Evolutionary conservation across 768 basidiomycete genomes (phyloP).

Genomic region (Trametes cinnabarina): DNA sequence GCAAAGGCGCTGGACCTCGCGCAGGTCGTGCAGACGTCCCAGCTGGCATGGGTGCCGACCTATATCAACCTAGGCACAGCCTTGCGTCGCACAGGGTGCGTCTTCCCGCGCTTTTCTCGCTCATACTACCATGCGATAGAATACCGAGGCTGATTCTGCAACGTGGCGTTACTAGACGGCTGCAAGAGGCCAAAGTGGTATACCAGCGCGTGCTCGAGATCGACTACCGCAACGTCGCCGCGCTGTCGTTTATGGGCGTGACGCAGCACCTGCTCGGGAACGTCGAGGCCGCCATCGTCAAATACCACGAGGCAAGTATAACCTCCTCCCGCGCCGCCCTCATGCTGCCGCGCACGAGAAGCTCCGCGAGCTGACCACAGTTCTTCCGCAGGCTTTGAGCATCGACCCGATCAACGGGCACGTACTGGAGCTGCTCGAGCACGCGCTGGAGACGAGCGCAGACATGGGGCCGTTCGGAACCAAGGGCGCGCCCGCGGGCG

Average conservation of each 20-base stretch:
- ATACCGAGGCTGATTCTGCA: not conserved
- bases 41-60: conserved; percentile 83
- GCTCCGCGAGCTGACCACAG: not conserved
- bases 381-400: conserved; percentile 58
- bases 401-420: conserved; percentile 82
- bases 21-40: conserved; percentile 79
- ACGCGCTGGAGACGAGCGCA: conserved; percentile 58
- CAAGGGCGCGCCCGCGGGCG: conserved; percentile 20
- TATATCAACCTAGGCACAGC: conserved; percentile 93
- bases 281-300: conserved; percentile 77
- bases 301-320: conserved; percentile 84
- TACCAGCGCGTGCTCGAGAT: conserved; percentile 84
- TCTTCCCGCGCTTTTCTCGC: not conserved
- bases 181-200: conserved; percentile 63
- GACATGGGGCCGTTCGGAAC: conserved; percentile 20
- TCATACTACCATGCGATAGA: too few relatives aligned
- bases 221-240: conserved; percentile 79
- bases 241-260: conserved; percentile 87
- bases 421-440: conserved; percentile 75
- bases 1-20: conserved; percentile 76
- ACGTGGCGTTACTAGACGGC: conserved; percentile 30
- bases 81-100: conserved; percentile 75
- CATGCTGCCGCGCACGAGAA: too few relatives aligned
- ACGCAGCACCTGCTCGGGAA: conserved; percentile 75
- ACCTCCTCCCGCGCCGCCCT: not conserved